Base-by-base conservation (phyloP, 805 yeast genomes). In the Cyberlindnera maclurae region DNA sequence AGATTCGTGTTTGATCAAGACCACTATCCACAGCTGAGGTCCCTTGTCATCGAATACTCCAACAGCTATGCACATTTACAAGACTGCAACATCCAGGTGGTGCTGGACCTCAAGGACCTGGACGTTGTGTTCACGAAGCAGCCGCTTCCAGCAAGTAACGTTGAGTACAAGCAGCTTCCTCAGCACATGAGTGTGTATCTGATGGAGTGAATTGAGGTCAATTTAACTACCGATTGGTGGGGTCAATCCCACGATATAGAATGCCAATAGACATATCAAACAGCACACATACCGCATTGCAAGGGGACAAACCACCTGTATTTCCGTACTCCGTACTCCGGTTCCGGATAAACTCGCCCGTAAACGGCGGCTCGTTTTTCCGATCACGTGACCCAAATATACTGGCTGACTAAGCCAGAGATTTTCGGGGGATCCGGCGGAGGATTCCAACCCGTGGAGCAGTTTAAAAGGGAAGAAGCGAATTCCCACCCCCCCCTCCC, bases 1-100 rank as follows among this genome's bases (percentile, higher is more conserved):
- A 4, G 20, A 3, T 50, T 32, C 20, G 17, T 13, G 2, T 35
- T 51, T 16, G 35, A 27, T 17, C 5, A 16, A 1, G 34, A 28
- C 11, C 38, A 39, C 4, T 52, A 41, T 22, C 57, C 57, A 5
- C 18, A 15, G 1, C 17, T 52, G 12, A 17, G 31, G 3, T 26
- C 35, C 9, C 13, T 52, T 5, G 30, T 27, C 5, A 29, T 51
- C 9, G 44, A 41, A 12, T 51, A 45, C 20, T 24, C 36, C 15
- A 52, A 52, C 34, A 32, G 42, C 26, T 51, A 44, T 35, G 50
- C 51, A 1, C 54, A 48, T 13, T 26, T 52, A 16, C 44, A 45
- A 26, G 40, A 47, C 17, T 44, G 50, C 17, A 44, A 51, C 26
- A 39, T 52, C 15, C 18, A 24, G 8, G 16, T 51, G 15, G 31